Evolutionary conservation across 805 yeast genomes (phyloP).

Genomic region (Hermanozyma aechmeae): DNA sequence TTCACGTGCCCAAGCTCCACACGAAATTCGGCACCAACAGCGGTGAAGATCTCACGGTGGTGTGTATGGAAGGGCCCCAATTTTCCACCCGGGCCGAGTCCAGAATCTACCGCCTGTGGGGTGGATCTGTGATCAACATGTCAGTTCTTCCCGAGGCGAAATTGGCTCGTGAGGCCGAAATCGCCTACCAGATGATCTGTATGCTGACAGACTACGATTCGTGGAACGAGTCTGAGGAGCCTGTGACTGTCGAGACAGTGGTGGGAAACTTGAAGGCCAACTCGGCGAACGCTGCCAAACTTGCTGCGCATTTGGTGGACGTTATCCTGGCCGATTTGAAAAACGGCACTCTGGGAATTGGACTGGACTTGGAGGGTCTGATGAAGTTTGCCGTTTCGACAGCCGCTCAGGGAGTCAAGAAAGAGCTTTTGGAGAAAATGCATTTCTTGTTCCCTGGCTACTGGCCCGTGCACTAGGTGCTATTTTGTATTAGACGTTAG

Average conservation of each 20-base stretch:
- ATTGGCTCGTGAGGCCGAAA: conserved; percentile 94
- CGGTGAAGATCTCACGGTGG: conserved; percentile 67
- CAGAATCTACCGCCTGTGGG: conserved; percentile 73
- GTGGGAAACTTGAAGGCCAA: conserved; percentile 86
- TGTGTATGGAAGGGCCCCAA: conserved; percentile 99
- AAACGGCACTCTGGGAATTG: conserved; percentile 44
- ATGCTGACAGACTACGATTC: conserved; percentile 99
- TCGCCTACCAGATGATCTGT: conserved; percentile 95
- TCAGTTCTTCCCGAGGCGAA: conserved; percentile 95
- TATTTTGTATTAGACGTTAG: too few species aligned
- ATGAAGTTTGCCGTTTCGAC: conserved; percentile 82
- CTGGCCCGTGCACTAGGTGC: conserved; percentile 44
- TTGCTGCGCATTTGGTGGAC: conserved; percentile 63
- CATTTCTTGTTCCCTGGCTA: conserved; percentile 87
- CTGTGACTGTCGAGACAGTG: conserved; percentile 97
- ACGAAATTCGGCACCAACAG: conserved; percentile 47
- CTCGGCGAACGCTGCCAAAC: conserved; percentile 70
- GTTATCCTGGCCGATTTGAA: conserved; percentile 54
- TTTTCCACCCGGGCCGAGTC: conserved; percentile 97
- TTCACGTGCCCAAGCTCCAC: conserved; percentile 41
- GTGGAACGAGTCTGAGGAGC: conserved; percentile 92
- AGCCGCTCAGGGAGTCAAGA: conserved; percentile 59
- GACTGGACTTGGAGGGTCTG: conserved; percentile 61
- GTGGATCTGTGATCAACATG: conserved; percentile 95
- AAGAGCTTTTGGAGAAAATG: conserved; percentile 67